Evolutionary conservation across 2,329 filamentous ascomycete genomes (phyloP).

Genomic region (Trichoderma harzianum): DNA sequence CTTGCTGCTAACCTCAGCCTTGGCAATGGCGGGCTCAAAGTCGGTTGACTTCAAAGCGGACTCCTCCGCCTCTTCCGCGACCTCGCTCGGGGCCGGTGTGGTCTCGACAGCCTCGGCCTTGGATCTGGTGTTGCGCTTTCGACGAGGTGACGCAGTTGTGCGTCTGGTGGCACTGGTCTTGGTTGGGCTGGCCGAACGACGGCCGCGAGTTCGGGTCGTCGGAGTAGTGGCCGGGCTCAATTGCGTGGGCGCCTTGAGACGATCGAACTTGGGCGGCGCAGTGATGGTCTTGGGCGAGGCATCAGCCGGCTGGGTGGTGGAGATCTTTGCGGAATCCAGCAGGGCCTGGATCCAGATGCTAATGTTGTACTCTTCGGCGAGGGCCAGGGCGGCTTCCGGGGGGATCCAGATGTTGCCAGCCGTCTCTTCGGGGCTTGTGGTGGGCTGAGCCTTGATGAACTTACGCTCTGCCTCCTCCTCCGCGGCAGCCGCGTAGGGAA

Average conservation of each 20-base stretch:
- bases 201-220: constrained; percentile 45
- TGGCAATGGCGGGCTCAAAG: constrained; percentile 48
- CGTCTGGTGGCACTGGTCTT: constrained; percentile 51
- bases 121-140: constrained; percentile 50
- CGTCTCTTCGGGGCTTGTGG: constrained; percentile 85
- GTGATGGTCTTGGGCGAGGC: constrained; percentile 73
- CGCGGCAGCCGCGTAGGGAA: constrained; percentile 68
- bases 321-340: constrained; percentile 80
- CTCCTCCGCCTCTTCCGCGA: constrained; percentile 32
- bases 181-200: constrained; percentile 56
- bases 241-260: constrained; percentile 43
- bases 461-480: constrained; percentile 75
- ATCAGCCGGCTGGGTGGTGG: constrained; percentile 54
- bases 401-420: constrained; percentile 97
- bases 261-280: constrained; percentile 76
- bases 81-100: constrained; percentile 29
- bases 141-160: constrained; percentile 46
- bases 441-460: constrained; percentile 78
- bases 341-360: constrained; percentile 86
- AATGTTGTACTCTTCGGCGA: constrained; percentile 87
- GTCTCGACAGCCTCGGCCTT: constrained; percentile 40
- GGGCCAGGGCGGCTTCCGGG: constrained; percentile 71
- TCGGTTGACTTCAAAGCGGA: constrained; percentile 46
- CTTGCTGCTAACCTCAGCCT: constrained; percentile 50
- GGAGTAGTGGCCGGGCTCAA: constrained; percentile 49